Evolutionary conservation across 257 asterid genomes (phyloP), one percentile per base, ranked within the genome.

Genomic region (Lycium barbarum): DNA sequence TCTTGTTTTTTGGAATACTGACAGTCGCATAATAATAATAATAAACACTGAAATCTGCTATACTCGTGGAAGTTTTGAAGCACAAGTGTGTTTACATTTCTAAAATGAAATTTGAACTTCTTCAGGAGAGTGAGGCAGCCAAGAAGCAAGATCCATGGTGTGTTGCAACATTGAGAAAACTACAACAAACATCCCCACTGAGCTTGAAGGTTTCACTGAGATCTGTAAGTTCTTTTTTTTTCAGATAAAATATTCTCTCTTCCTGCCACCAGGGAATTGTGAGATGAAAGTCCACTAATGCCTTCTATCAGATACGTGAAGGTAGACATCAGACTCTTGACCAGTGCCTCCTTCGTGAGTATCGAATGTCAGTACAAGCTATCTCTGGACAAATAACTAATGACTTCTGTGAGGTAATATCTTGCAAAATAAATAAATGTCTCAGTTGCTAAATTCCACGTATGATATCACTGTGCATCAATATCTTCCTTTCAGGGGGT

Each of bases 151-250:
- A 97, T 66, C 70, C 83, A 6, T 97, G 97, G 97, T 94, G 95
- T 74, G 67, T 51, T 47, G 91, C 95, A 65, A 90, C 98, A 53
- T 83, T 97, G 89, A 87, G 83, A 88, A 97, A 91, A 86, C 98
- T 97, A 58, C 90, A 92, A 84, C 92, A 94, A 83, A 91, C 94
- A 22, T 90, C 99, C 12, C 98, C 98, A 47, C 86, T 95, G 88
- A 97, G 99, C 90, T 91, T 97, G 94, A 95, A 97, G 90, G 99
- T 97, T 86, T 84, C 99, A 40, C 88, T 97, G 87, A 93, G 89
- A 97, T 93, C 98, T 78, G 99, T 97, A 91, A 91, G 99, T 90
- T 82, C 43, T 70, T 18, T 67, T 40, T 47, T 43, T 33, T 65
- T 22, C 67, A 68, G 49, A 78, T 53, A 13, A 45, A 14, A 53